A percentile compares a stretch with the other conserved stretches of the same genome.
Evolutionary conservation across 2,329 filamentous ascomycete genomes (phyloP).

Genomic region (Neofusicoccum sp.): DNA sequence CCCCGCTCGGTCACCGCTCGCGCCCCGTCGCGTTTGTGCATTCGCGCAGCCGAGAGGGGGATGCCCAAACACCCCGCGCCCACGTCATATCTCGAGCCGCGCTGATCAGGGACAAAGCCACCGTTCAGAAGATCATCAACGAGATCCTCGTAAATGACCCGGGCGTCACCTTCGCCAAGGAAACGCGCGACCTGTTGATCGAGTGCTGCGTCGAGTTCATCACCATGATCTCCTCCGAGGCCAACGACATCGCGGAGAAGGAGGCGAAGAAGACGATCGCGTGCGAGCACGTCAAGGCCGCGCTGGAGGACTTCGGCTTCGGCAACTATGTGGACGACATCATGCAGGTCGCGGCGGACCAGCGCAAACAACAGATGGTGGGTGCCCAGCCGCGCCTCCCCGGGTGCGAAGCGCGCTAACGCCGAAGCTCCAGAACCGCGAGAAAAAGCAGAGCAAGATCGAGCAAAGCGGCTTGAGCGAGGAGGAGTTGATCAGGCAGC

Average conservation of each 20-base stretch:
- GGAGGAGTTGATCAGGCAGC: conserved; percentile 84
- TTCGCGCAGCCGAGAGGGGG: not conserved
- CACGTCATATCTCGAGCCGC: not conserved
- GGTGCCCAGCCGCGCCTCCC: conserved; percentile 29
- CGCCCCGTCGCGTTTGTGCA: not conserved
- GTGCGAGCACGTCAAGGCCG: conserved; percentile 95
- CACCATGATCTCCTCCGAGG: conserved; percentile 96
- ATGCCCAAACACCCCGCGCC: not conserved
- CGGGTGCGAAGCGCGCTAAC: conserved; percentile 23
- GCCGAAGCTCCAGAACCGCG: conserved; percentile 67
- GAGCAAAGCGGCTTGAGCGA: conserved; percentile 90
- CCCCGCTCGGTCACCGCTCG: not conserved
- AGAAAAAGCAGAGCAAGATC: conserved; percentile 97
- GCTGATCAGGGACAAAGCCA: conserved; percentile 51
- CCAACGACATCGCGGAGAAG: conserved; percentile 98
- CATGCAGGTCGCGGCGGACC: conserved; percentile 81
- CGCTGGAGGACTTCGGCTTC: conserved; percentile 89
- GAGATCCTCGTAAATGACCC: conserved; percentile 82
- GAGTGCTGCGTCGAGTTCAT: conserved; percentile 99
- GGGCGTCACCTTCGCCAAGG: conserved; percentile 88
- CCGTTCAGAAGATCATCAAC: conserved; percentile 81
- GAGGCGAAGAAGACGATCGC: conserved; percentile 99
- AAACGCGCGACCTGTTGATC: conserved; percentile 91
- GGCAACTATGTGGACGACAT: conserved; percentile 89
- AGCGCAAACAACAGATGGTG: conserved; percentile 92